Conservation (phyloP, 2,329 filamentous ascomycete genomes). For the Moelleriella libera region DNA sequence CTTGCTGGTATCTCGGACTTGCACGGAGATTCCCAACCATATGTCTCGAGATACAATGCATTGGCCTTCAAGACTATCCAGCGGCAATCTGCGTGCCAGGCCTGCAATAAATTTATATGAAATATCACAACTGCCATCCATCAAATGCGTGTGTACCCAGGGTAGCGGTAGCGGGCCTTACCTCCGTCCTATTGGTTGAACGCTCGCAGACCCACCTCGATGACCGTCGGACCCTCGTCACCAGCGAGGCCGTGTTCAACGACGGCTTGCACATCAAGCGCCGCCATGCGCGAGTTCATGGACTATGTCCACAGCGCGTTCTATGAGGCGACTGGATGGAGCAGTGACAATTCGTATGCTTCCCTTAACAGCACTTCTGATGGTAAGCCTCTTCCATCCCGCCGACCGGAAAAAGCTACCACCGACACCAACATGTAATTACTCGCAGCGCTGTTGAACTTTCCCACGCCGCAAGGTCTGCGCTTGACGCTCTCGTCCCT, state of each 20-base stretch:
- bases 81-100: no score
- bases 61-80: no score
- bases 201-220: background rate
- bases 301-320: constrained; percentile 90
- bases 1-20: no score
- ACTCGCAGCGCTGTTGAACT: constrained; percentile 64
- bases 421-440: background rate
- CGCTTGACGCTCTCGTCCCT: constrained; percentile 82
- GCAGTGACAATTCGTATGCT: constrained; percentile 83
- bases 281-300: constrained; percentile 86
- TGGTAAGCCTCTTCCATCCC: constrained; percentile 32
- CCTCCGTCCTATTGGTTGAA: no score
- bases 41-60: no score
- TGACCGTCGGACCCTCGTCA: background rate
- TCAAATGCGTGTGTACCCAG: no score
- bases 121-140: no score
- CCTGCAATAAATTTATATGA: no score
- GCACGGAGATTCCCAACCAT: no score
- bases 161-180: no score
- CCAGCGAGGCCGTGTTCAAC: constrained; percentile 7
- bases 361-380: constrained; percentile 71
- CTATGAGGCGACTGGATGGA: constrained; percentile 76
- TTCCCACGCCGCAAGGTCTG: constrained; percentile 70
- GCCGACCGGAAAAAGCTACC: no score
- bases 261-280: constrained; percentile 11